Evolutionary conservation across 257 asterid genomes (phyloP).

Genomic region (Solanum paucissectum): DNA sequence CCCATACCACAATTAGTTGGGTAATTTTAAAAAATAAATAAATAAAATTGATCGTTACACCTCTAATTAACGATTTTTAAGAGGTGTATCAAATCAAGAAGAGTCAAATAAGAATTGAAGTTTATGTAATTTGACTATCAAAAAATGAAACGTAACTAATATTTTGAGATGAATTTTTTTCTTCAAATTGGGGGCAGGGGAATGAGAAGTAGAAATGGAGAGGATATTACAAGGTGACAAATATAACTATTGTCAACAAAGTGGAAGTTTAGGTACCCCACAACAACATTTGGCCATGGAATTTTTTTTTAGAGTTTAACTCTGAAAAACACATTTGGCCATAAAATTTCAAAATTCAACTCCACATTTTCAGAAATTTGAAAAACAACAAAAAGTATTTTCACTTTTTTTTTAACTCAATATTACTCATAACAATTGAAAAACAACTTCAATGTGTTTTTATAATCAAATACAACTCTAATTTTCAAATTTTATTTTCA

Average conservation of each 20-base stretch:
- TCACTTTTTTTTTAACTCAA: neutral
- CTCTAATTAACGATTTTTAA: neutral
- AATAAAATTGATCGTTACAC: neutral
- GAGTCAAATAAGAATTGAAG: neutral
- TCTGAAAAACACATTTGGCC: rapidly evolving
- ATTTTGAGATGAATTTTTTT: neutral
- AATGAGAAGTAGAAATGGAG: neutral
- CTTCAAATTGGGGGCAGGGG: neutral
- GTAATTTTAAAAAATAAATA: too few relatives aligned
- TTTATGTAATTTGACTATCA: neutral
- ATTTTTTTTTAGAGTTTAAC: too few relatives aligned
- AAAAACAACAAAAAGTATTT: too few relatives aligned
- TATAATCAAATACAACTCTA: too few relatives aligned
- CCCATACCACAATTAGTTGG: neutral
- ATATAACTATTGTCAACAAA: too few relatives aligned
- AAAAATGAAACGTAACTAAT: neutral
- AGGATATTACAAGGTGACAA: neutral
- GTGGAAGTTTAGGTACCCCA: neutral
- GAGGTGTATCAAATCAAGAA: neutral
- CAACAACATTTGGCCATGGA: too few relatives aligned
- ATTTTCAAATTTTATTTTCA: too few relatives aligned
- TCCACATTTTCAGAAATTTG: neutral
- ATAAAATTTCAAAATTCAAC: neutral
- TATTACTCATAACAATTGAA: too few relatives aligned
- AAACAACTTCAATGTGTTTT: too few relatives aligned